phyloP scores from a whole-genome alignment of 208 protist species.

The Wallacemonas sp. region DNA sequence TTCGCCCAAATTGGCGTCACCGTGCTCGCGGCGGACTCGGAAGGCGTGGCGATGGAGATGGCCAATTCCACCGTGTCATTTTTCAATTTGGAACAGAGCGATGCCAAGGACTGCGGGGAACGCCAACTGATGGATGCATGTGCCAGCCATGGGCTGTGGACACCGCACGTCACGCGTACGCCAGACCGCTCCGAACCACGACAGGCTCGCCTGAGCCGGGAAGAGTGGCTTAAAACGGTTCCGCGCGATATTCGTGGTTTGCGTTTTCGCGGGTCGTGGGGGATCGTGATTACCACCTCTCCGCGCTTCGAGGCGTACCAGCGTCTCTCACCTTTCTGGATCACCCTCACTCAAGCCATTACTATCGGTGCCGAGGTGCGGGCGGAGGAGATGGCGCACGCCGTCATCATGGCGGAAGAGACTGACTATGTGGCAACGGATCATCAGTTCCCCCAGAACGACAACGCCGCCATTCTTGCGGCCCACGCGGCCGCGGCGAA shows the following conservation, averaged over 20 bases:
- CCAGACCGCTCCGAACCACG: neutral
- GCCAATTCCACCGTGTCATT: constrained; percentile 10
- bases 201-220: neutral
- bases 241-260: neutral
- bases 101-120: neutral
- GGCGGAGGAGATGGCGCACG: constrained; percentile 22
- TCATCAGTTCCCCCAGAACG: neutral
- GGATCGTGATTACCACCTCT: neutral
- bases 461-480: neutral
- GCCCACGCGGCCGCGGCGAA: constrained; percentile 1
- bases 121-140: neutral
- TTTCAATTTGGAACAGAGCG: constrained; percentile 72
- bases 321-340: constrained; percentile 34
- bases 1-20: constrained; percentile 19
- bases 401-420: neutral
- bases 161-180: too few relatives aligned
- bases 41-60: constrained; percentile 24
- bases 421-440: too few relatives aligned
- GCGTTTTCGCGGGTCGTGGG: neutral
- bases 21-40: constrained; percentile 22
- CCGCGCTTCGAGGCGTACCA: constrained; percentile 23
- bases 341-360: constrained; percentile 23
- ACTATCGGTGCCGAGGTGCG: constrained; percentile 29
- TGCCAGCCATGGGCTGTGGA: neutral
- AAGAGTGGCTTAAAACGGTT: neutral